Percentiles rank a stretch among this genome's conserved stretches.
These are phyloP conservation scores for Bacterosira constricta DNA, from an alignment of 108 stramenopile species.

Conservation along the genomic window DNA sequence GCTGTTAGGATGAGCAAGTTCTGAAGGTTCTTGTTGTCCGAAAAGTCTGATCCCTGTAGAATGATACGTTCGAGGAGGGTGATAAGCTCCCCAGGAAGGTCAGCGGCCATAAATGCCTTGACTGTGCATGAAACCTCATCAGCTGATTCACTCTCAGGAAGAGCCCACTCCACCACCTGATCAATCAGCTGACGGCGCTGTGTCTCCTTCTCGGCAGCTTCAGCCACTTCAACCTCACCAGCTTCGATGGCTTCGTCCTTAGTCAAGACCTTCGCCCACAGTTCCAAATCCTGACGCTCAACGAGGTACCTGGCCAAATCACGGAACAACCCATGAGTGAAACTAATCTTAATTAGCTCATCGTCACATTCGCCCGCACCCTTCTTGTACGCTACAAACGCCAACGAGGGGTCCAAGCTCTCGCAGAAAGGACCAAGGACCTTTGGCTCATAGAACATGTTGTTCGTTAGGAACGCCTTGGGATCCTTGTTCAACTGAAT, in stretches of 20 bases:
- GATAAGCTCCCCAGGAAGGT: conserved; percentile 98
- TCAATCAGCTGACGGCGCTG: conserved; percentile 96
- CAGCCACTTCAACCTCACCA: conserved; percentile 53
- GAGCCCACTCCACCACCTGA: conserved; percentile 99
- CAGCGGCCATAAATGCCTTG: conserved; percentile 99
- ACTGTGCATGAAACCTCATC: conserved; percentile 99
- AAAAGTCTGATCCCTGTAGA: conserved; percentile 99
- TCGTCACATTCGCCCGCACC: conserved; percentile 98
- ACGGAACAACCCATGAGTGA: conserved; percentile 97
- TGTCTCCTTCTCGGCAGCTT: conserved; percentile 58
- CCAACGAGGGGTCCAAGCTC: conserved; percentile 98
- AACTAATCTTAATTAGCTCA: conserved; percentile 95
- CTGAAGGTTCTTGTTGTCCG: conserved; percentile 99
- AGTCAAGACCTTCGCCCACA: conserved; percentile 97
- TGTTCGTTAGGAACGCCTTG: conserved; percentile 96
- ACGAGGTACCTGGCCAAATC: conserved; percentile 99
- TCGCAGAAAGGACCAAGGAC: conserved; percentile 99
- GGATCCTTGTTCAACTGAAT: conserved; percentile 99
- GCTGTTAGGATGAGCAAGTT: conserved; percentile 99
- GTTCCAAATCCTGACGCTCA: conserved; percentile 96
- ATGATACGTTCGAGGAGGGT: conserved; percentile 99
- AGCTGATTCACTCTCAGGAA: conserved; percentile 97
- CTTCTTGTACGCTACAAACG: conserved; percentile 99
- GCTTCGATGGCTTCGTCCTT: conserved; percentile 83
- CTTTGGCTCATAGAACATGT: conserved; percentile 99